Conservation (phyloP, 192 early-diverging fungal genomes). For the Mortierella alpina region DNA sequence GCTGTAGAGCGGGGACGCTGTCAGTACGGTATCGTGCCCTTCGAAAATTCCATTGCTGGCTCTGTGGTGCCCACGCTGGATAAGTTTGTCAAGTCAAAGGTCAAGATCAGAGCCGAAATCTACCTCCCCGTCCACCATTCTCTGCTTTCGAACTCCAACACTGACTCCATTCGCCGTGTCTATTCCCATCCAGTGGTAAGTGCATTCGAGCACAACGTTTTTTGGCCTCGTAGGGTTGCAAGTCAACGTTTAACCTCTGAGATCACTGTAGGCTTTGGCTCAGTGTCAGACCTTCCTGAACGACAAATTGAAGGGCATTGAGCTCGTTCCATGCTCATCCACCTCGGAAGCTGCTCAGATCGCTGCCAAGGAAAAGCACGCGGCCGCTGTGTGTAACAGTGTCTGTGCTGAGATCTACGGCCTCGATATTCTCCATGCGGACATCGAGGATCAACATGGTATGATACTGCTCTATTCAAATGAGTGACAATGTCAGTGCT, state of each 20-base stretch:
- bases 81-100: constrained; percentile 70
- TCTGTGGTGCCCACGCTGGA: constrained; percentile 89
- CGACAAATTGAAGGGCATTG: constrained; percentile 75
- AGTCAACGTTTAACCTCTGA: neutral
- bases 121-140: constrained; percentile 88
- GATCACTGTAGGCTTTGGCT: constrained; percentile 73
- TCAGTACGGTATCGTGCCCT: constrained; percentile 93
- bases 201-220: neutral
- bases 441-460: constrained; percentile 84
- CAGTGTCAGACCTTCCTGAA: constrained; percentile 84
- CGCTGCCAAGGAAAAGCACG: constrained; percentile 76
- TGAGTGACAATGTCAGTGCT: neutral
- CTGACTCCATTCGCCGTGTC: constrained; percentile 77
- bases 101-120: constrained; percentile 81
- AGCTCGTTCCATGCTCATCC: constrained; percentile 79
- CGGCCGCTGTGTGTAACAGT: constrained; percentile 85
- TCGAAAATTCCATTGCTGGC: constrained; percentile 95
- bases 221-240: neutral
- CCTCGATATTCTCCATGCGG: constrained; percentile 77
- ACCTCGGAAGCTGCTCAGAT: constrained; percentile 92
- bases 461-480: constrained; percentile 6
- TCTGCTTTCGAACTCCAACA: constrained; percentile 76
- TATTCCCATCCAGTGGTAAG: constrained; percentile 76
- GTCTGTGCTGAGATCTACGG: constrained; percentile 85
- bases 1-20: constrained; percentile 77